phyloP scores from a whole-genome alignment of 1,284 basidiomycete species.

The Rhizoctonia solani region DNA sequence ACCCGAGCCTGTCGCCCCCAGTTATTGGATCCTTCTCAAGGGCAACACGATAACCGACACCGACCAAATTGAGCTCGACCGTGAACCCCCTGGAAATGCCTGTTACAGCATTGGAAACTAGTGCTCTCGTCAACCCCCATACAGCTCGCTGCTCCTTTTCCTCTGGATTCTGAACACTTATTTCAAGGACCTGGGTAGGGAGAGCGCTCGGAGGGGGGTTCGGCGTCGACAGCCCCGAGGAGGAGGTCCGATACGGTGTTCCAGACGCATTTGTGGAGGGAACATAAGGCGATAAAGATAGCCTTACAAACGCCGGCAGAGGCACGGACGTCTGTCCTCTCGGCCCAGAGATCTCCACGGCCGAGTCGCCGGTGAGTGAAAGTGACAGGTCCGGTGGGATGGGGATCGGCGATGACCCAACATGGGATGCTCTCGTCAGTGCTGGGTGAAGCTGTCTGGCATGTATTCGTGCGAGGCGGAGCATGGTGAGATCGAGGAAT shows the following conservation, averaged over 20 bases:
- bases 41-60: slow-evolving; percentile 90
- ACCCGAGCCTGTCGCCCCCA: slow-evolving; percentile 65
- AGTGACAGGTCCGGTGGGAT: slow-evolving; percentile 71
- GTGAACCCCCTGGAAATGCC: slow-evolving; percentile 91
- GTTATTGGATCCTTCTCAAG: slow-evolving; percentile 82
- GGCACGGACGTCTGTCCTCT: slow-evolving; percentile 69
- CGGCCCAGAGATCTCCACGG: slow-evolving; percentile 71
- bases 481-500: neutral
- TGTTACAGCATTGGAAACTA: slow-evolving; percentile 85
- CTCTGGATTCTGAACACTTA: slow-evolving; percentile 73
- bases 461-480: slow-evolving; percentile 26
- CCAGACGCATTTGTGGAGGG: slow-evolving; percentile 1
- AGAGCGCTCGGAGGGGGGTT: slow-evolving; percentile 25
- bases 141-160: slow-evolving; percentile 80
- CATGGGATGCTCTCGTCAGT: slow-evolving; percentile 59
- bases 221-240: slow-evolving; percentile 9
- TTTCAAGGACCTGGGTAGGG: slow-evolving; percentile 38
- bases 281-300: slow-evolving; percentile 33
- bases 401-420: slow-evolving; percentile 78
- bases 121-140: slow-evolving; percentile 92
- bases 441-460: slow-evolving; percentile 55
- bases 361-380: slow-evolving; percentile 45
- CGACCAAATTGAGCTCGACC: slow-evolving; percentile 84
- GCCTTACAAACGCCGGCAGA: slow-evolving; percentile 34
- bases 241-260: slow-evolving; percentile 14